Base-by-base conservation (phyloP, 164 flowering plant species). In the Hamamelis virginiana region DNA sequence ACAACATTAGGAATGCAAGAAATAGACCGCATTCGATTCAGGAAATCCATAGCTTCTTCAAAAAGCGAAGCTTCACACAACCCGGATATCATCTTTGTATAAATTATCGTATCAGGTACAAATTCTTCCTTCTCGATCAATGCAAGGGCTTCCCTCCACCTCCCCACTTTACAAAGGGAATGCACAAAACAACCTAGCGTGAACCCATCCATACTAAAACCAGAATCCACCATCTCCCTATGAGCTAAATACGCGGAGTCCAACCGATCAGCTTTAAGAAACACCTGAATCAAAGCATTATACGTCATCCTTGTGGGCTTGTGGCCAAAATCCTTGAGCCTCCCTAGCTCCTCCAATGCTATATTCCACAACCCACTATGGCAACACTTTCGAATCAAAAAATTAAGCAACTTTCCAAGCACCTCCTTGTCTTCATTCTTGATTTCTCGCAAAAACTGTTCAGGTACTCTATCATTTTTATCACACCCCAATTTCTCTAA, bases 31-130 rank as follows among this genome's bases (percentile, higher is more conserved):
- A 94, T 94, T 55, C 85, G 80, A 33, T 78, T 78, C 83, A 94
- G 72, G 28, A 94, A 72, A 45, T 84, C 83, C 91, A 92, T 85
- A 70, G 97, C 98, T 80, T 89, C 98, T 65, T 89, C 94, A 81
- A 91, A 87, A 81, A 86, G 85, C 0, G 97, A 92, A 76, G 92
- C 94, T 77, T 92, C 96, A 83, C 97, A 91, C 74, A 94, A 80
- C 48, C 97, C 98, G 55, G 85, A 78, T 64, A 94, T 89, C 95
- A 94, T 92, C 71, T 80, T 81, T 0, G 88, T 94, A 57, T 87
- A 94, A 53, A 92, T 74, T 38, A 79, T 77, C 9, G 97, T 83
- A 74, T 89, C 83, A 13, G 91, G 87, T 23, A 66, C 80, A 72
- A 81, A 80, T 19, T 89, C 91, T 72, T 90, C 96, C 74, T 81